phyloP scores from a whole-genome alignment of 192 early-diverging fungal species.

The Haplosporangium gracile region DNA sequence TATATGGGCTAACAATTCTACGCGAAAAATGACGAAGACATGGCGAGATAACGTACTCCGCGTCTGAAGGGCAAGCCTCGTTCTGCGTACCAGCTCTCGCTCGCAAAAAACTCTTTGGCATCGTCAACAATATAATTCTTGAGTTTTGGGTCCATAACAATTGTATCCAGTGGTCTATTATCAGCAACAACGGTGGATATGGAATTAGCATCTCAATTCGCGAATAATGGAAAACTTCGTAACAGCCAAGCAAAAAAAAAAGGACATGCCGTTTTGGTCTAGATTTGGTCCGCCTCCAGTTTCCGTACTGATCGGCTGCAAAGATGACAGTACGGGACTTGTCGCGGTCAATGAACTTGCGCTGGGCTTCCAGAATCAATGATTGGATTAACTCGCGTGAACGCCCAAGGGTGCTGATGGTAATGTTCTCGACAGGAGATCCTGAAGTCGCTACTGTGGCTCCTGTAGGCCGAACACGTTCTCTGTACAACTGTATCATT shows the following conservation, averaged over 20 bases:
- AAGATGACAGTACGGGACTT: conserved; percentile 72
- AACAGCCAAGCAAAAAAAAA: background rate
- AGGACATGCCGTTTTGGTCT: conserved; percentile 44
- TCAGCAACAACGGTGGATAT: background rate
- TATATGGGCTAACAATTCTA: background rate
- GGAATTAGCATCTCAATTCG: background rate
- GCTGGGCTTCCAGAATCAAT: conserved; percentile 67
- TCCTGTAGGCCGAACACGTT: conserved; percentile 47
- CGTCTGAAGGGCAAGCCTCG: conserved; percentile 75
- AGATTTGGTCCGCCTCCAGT: conserved; percentile 63
- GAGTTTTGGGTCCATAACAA: conserved; percentile 65
- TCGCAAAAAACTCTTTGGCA: conserved; percentile 65
- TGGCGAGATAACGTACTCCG: conserved; percentile 50
- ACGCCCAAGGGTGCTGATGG: conserved; percentile 68
- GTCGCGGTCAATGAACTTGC: conserved; percentile 71
- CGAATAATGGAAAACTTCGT: background rate
- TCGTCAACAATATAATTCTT: conserved; percentile 62
- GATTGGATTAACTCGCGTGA: conserved; percentile 63
- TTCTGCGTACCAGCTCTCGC: conserved; percentile 70
- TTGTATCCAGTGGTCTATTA: conserved; percentile 64
- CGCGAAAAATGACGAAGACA: background rate
- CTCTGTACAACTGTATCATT: conserved; percentile 39
- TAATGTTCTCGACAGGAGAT: conserved; percentile 60
- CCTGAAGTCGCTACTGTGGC: conserved; percentile 42
- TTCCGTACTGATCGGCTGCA: conserved; percentile 77